A percentile compares a stretch with the other conserved stretches of the same genome.
Conservation (phyloP, 2,329 filamentous ascomycete genomes). For the Chaetomiaceae sp. region DNA sequence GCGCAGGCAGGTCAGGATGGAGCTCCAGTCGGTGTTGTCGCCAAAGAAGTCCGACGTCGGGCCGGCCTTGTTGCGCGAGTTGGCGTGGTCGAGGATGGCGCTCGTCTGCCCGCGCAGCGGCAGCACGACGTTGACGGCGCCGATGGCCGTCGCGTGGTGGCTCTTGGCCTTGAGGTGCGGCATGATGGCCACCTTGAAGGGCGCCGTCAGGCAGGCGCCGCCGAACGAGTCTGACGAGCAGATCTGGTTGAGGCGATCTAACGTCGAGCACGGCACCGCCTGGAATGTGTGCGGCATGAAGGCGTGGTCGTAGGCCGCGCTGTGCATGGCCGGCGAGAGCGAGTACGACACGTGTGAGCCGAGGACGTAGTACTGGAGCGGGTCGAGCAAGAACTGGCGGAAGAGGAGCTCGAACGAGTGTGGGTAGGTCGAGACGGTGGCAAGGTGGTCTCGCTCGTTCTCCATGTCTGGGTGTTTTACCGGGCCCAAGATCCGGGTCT, state of each 20-base stretch:
- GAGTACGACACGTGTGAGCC: conserved; percentile 65
- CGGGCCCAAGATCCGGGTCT: conserved; percentile 49
- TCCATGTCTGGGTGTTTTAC: conserved; percentile 42
- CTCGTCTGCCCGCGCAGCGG: conserved; percentile 53
- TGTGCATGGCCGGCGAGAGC: conserved; percentile 68
- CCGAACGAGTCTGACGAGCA: conserved; percentile 59
- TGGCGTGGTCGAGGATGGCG: conserved; percentile 50
- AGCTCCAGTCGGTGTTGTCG: conserved; percentile 38
- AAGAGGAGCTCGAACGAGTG: conserved; percentile 58
- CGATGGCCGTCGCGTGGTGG: conserved; percentile 64
- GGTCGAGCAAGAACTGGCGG: conserved; percentile 55
- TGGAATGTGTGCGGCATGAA: conserved; percentile 64
- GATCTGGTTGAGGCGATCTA: conserved; percentile 57
- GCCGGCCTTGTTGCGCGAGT: conserved; percentile 56
- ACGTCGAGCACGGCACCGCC: conserved; percentile 52
- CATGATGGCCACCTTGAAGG: conserved; percentile 66
- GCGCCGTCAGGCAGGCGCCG: conserved; percentile 62
- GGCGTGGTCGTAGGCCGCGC: conserved; percentile 59
- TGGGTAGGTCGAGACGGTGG: conserved; percentile 48
- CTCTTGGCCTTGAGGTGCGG: conserved; percentile 60
- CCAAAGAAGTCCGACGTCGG: conserved; percentile 61
- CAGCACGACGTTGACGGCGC: conserved; percentile 66
- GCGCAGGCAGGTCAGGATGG: conserved; percentile 52
- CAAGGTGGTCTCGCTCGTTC: conserved; percentile 39
- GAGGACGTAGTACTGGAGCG: conserved; percentile 64